Evolutionary conservation across 805 yeast genomes (phyloP), one percentile per base, ranked within the genome.

Genomic region (Isabelozyma heimii): DNA sequence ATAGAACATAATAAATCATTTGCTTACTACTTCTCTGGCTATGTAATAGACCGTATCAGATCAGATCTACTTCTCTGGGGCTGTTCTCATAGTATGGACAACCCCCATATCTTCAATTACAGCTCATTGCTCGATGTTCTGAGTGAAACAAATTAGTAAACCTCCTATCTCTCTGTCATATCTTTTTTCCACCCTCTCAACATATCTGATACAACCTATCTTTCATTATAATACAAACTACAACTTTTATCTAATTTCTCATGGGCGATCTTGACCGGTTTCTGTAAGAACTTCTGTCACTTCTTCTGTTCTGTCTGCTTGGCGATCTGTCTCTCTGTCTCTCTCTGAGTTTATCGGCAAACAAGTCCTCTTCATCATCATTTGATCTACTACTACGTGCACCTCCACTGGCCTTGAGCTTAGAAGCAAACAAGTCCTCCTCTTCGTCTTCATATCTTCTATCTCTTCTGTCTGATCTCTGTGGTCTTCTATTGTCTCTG

Each of bases 381-480:
- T 45, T 24, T n/a, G 40, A 38, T 28, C 40, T 43, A 30, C 39
- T 4, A 26, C 42, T 42, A 30, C 46, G 40, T 40, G 40, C 33
- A 13, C 37, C 43, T 26, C 42, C 20, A 39, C 37, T 39, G 35
- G 37, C 37, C 28, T 52, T 57, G 43, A 61, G 54, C 47, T 58
- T 62, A 40, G 59, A 55, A n/a, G 74, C 72, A 53, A 68, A 66
- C 51, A 70, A 61, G 52, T 73, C 79, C 28, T 64, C 72, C 5
- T 61, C 65, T 13, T 44, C 42, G 13, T 54, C 52, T 17, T 47
- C 47, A 5, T 33, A 3, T 44, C 44, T 35, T 33, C 44, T 44
- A 26, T 37, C 26, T 41, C 42, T 43, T 52, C 57, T 47, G 24
- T 20, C 24, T 20, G 24, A 6, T 20, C 24, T 35, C 40, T 49